Percentiles rank a stretch among this genome's conserved stretches.
phyloP scores from a whole-genome alignment of 2,329 filamentous ascomycete species.

The Aspergillus fructus region DNA sequence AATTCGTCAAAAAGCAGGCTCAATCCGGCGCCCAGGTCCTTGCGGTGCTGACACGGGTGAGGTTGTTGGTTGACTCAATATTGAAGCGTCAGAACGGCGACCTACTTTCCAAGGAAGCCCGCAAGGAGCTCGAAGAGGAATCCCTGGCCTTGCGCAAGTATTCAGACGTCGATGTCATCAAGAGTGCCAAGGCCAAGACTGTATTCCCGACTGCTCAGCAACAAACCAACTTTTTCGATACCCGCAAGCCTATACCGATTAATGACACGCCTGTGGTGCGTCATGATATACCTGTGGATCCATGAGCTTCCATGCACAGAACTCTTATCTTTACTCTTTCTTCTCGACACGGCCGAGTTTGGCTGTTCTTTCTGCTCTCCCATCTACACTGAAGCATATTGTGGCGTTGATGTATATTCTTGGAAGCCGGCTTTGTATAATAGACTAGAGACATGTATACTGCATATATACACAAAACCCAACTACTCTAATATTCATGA shows the following conservation, averaged over 20 bases:
- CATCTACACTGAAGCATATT: slow-evolving; percentile 14
- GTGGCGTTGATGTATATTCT: slow-evolving; percentile 17
- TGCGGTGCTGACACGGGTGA: slow-evolving; percentile 27
- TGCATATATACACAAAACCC: not conserved
- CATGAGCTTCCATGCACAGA: not conserved
- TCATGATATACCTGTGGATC: no score
- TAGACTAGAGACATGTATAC: not conserved
- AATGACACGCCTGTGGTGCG: no score
- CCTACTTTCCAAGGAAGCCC: slow-evolving; percentile 25
- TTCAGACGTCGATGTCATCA: slow-evolving; percentile 23
- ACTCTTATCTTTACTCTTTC: not conserved
- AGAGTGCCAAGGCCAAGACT: slow-evolving; percentile 12
- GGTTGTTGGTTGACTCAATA: slow-evolving; percentile 37
- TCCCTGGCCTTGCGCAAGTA: slow-evolving; percentile 31
- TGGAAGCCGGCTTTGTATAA: not conserved
- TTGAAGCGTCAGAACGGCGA: slow-evolving; percentile 25
- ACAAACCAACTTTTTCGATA: not conserved
- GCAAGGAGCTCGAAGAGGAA: slow-evolving; percentile 23
- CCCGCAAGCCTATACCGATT: no score
- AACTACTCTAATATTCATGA: no score
- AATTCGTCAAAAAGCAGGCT: not conserved
- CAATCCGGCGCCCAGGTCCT: slow-evolving; percentile 19
- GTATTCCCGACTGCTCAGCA: slow-evolving; percentile 5
- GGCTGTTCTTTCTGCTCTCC: not conserved
- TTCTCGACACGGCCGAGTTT: not conserved